phyloP scores from a whole-genome alignment of 352 stramenopile species.

The Phytophthora litchii region DNA sequence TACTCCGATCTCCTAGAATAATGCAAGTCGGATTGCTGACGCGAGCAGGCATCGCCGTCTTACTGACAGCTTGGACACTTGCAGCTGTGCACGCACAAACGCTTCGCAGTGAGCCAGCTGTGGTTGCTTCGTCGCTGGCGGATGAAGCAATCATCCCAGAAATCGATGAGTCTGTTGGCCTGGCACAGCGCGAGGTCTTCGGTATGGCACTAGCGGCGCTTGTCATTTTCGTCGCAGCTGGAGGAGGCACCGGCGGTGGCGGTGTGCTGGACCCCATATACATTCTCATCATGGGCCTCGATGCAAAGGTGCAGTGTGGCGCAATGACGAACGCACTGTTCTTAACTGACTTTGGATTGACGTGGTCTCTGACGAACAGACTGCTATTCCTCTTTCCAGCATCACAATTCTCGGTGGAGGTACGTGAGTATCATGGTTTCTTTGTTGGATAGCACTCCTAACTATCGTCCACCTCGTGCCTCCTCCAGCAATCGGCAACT shows the following conservation, averaged over 20 bases:
- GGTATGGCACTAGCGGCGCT: slow-evolving; percentile 61
- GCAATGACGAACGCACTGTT: not conserved
- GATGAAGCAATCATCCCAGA: slow-evolving; percentile 19
- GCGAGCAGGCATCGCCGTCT: not conserved
- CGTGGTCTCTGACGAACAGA: slow-evolving; percentile 28
- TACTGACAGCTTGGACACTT: slow-evolving; percentile 1
- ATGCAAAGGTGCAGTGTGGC: slow-evolving; percentile 60
- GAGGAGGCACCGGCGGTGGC: slow-evolving; percentile 91
- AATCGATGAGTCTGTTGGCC: slow-evolving; percentile 18
- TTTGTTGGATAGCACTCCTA: not conserved
- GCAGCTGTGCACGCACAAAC: slow-evolving; percentile 10
- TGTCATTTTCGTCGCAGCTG: slow-evolving; percentile 87
- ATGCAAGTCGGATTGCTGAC: slow-evolving; percentile 4
- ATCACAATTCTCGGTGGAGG: slow-evolving; percentile 94
- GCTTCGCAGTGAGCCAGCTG: slow-evolving; percentile 10
- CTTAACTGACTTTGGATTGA: slow-evolving; percentile 1
- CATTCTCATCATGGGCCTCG: slow-evolving; percentile 94
- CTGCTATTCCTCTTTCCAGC: slow-evolving; percentile 95
- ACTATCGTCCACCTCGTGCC: not conserved
- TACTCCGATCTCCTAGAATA: not conserved
- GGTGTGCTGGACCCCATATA: slow-evolving; percentile 97
- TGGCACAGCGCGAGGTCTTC: slow-evolving; percentile 49
- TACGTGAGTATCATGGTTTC: slow-evolving; percentile 2
- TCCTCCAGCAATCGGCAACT: slow-evolving; percentile 88
- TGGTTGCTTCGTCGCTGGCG: slow-evolving; percentile 1